Base-by-base conservation (phyloP, 306 rosid species). In the Acmispon strigosus region DNA sequence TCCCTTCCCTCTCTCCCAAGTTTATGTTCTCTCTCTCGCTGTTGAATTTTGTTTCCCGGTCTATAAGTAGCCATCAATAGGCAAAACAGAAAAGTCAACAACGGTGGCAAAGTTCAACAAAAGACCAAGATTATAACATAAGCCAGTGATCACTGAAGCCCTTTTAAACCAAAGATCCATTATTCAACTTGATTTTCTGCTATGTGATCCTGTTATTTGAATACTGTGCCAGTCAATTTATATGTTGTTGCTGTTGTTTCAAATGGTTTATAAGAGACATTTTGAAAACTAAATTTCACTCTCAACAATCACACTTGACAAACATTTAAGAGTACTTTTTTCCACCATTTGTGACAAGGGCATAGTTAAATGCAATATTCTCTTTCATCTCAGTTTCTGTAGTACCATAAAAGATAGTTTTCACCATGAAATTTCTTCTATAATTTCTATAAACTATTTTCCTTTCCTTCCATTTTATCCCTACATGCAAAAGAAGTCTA, bases 161-260 rank as follows among this genome's bases (percentile, higher is more conserved):
- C 34, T 39, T 42, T 56, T 56, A 54, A 16, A 44, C 16, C 65
- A 41, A 73, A 39, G 55, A 73, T 47, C 61, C 51, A 73, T 24
- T 43, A 42, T 43, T 44, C 59, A 54, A 17, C 27, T 61, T 50
- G 42, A 61, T 65, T 64, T 49, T 74, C 79, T 74, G 49, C 13
- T 15, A 16, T 24, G 41, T 29, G n/a, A 55, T 42, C 43, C 11
- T 49, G 57, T 27, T 53, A 74, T 43, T 64, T 24, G 3, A 43
- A 63, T 52, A 10, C 27, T 15, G 7, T 41, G 16, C 52, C 44
- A 7, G 4, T 49, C 44, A 17, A 50, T 50, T 59, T 41, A 68
- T 39, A 22, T 20, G n/a, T 45, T 22, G 36, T 17, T 56, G 57
- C 5, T 52, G n/a, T n/a, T 13, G 2, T 18, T 65, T 17, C 29